Evolutionary conservation across 2,329 filamentous ascomycete genomes (phyloP), one percentile per base, ranked within the genome.

Genomic region (Onygenales sp.): DNA sequence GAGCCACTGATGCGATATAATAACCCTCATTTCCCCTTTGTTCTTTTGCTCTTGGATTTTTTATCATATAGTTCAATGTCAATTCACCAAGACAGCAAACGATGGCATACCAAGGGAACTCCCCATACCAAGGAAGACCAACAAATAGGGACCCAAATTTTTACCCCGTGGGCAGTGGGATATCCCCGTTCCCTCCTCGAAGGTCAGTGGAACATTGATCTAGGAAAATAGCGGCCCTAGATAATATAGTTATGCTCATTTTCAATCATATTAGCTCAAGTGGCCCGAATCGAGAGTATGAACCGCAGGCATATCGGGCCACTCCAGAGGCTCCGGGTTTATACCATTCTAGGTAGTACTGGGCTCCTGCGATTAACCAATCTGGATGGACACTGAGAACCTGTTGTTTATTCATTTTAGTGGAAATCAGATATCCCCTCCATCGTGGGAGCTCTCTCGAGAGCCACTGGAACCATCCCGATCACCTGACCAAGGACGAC

Each of bases 401-500:
- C 17, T 31, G 21, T 39, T 33, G 21, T 54, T 32, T 43, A 10
- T 39, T 51, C 39, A 10, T 39, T 51, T 45, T 51, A 54, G 45
- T 52, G 44, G 49, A 49, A 55, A 49, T 37, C 55, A 52, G 45
- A 51, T 47, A 34, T 53, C 56, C 11, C 53, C 51, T 47, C 43
- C 52, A 42, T 42, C 49, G 3, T 51, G 54, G 54, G 52, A 54
- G n/a, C 37, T 53, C 33, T 51, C 46, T 49, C 52, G 55, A 47
- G 52, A 53, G 17, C 31, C 43, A 50, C 31, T 48, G 49, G 52
- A 61, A 52, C 52, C 61, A 50, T 49, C 57, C 31, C 45, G 57
- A 54, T 54, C 59, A 7, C 50, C 55, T 37, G 59, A 61, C 51
- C 59, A 62, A 36, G 56, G 61, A 33, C 58, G 65, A 52, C 63